Evolutionary conservation across 2,329 filamentous ascomycete species (phyloP).

Genomic region (Colletotrichum cordylinicola): DNA sequence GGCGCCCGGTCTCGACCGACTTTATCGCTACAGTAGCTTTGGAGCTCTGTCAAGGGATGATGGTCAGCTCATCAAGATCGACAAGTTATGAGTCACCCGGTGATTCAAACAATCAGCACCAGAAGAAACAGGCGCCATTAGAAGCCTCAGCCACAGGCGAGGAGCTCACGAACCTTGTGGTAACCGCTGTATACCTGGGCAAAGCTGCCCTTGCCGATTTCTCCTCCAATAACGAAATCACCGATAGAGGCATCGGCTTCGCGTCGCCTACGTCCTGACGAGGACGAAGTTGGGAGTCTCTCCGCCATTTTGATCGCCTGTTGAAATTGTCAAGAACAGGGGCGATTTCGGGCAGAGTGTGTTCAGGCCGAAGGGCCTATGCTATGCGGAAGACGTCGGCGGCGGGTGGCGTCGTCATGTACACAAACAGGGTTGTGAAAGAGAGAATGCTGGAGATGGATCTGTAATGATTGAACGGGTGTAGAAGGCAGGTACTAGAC

Average conservation of each 20-base stretch:
- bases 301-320: constrained; percentile 43
- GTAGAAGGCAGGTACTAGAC: constrained; percentile 12
- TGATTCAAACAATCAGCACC: neutral
- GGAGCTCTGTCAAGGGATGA: constrained; percentile 62
- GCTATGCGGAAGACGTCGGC: constrained; percentile 38
- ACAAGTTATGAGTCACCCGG: neutral
- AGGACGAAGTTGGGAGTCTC: constrained; percentile 41
- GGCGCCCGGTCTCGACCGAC: constrained; percentile 86
- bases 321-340: constrained; percentile 36
- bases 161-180: constrained; percentile 70
- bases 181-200: constrained; percentile 90
- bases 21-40: constrained; percentile 92
- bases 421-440: constrained; percentile 30
- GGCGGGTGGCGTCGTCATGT: constrained; percentile 44
- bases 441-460: neutral
- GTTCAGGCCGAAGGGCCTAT: constrained; percentile 18
- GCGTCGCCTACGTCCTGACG: constrained; percentile 36
- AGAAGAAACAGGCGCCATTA: neutral
- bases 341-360: constrained; percentile 28
- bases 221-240: constrained; percentile 81
- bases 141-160: neutral
- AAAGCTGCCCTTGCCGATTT: constrained; percentile 98
- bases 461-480: neutral
- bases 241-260: constrained; percentile 54
- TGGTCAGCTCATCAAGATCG: neutral